A percentile compares a stretch with the other conserved stretches of the same genome.
Conservation (phyloP, 345 rosid genomes). For the Melastoma malabathricum region DNA sequence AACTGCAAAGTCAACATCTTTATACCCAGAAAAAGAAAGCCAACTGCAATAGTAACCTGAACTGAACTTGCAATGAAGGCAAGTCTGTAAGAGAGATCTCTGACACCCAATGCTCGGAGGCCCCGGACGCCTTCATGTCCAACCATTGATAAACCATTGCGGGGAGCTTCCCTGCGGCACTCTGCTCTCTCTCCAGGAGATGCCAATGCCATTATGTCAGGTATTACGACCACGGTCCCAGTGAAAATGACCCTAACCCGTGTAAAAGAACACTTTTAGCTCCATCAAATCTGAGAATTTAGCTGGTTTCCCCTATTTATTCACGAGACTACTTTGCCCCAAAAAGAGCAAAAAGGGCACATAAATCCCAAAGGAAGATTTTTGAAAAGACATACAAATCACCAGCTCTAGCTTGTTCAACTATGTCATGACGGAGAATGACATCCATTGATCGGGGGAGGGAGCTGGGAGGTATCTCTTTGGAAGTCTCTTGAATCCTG, state of each 20-base stretch:
- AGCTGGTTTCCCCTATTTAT: no score
- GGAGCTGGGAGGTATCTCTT: slow-evolving; percentile 96
- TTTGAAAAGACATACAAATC: slow-evolving; percentile 40
- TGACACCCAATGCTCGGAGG: slow-evolving; percentile 77
- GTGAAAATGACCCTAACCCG: slow-evolving; percentile 76
- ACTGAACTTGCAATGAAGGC: slow-evolving; percentile 91
- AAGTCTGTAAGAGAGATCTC: slow-evolving; percentile 87
- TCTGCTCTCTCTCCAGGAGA: slow-evolving; percentile 95
- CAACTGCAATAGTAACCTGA: slow-evolving; percentile 44
- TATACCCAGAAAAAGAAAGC: background rate
- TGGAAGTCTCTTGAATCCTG: slow-evolving; percentile 94
- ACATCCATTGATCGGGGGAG: slow-evolving; percentile 91
- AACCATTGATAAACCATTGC: slow-evolving; percentile 37
- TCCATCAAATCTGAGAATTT: no score
- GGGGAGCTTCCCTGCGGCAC: slow-evolving; percentile 64
- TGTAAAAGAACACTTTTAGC: background rate
- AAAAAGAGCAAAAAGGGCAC: no score
- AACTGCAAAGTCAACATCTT: background rate
- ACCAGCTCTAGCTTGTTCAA: slow-evolving; percentile 96
- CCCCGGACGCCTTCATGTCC: slow-evolving; percentile 83
- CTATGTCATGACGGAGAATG: slow-evolving; percentile 90
- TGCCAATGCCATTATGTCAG: slow-evolving; percentile 79
- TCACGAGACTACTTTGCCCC: no score
- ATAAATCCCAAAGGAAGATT: background rate
- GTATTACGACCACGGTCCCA: slow-evolving; percentile 85